Evolutionary conservation across 2,329 filamentous ascomycete genomes (phyloP), one percentile per base, ranked within the genome.

Genomic region (Ascochyta clinopodiicola): DNA sequence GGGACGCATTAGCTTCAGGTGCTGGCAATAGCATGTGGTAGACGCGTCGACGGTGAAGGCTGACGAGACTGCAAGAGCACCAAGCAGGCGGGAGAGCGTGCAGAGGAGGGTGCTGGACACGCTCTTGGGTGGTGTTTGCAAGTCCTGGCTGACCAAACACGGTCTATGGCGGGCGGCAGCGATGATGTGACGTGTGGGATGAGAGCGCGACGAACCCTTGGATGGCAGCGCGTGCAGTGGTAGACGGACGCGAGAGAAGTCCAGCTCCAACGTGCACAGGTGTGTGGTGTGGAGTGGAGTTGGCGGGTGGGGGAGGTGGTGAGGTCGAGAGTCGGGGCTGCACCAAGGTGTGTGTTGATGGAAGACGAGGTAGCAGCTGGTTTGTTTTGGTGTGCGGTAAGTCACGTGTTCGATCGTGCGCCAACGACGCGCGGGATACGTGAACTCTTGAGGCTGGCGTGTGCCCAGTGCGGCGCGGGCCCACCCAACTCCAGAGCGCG

Each of bases 261-360:
- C 70, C 70, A 68, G 70, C 72, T 72, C 61, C 69, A 67, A 59
- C 60, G 60, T 57, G 61, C 61, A 70, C 64, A 62, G 63, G 59
- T 65, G 46, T 46, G 60, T 57, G 53, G 57, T 46, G 60, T 57
- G 53, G 57, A 63, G 57, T 56, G 22, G 22, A 24, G 22, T 39
- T 40, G 52, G 31, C 42, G 52, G 46, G n/a, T n/a, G n/a, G 43
- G 42, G 38, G 60, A 54, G 60, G 56, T 63, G 56, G 61, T 54
- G 60, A 58, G 54, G 56, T 57, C 49, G 56, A 63, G 59, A 59
- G 54, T 60, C 36, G 57, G 59, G 60, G 65, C 64, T 64, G 70
- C 67, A 66, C 68, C 68, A 66, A 70, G 68, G 71, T 72, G 67
- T 62, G 60, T 73, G 71, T 72, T 73, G 68, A 68, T 67, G 61